Percentiles rank a stretch among this genome's conserved stretches.
Conservation (phyloP, 768 basidiomycete species). For the Boletus subparvulus region DNA sequence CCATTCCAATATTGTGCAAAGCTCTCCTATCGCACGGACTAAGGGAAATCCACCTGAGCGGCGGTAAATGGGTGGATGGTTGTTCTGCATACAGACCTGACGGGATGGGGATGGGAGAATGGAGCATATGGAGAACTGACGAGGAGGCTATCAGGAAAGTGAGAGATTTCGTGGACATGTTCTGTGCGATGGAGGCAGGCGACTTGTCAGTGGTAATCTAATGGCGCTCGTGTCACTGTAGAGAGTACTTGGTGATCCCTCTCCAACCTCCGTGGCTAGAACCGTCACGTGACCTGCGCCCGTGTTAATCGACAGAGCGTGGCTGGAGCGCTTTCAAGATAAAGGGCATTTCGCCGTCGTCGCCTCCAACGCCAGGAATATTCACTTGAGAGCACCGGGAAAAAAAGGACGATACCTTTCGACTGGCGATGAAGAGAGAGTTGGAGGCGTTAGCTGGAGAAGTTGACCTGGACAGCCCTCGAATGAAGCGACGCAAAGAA, state of each 20-base stretch:
- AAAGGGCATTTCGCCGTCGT: slow-evolving; percentile 34
- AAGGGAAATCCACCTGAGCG: slow-evolving; percentile 74
- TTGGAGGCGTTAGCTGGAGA: slow-evolving; percentile 39
- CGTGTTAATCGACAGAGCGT: slow-evolving; percentile 19
- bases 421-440: slow-evolving; percentile 53
- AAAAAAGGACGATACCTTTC: slow-evolving; percentile 13
- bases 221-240: background rate
- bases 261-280: background rate
- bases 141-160: slow-evolving; percentile 52
- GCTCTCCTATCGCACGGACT: slow-evolving; percentile 56
- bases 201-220: background rate
- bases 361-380: slow-evolving; percentile 25
- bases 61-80: slow-evolving; percentile 60
- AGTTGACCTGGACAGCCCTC: slow-evolving; percentile 45
- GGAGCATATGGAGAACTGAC: slow-evolving; percentile 68
- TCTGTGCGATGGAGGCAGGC: background rate
- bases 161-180: slow-evolving; percentile 44
- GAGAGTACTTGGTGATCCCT: too few relatives aligned
- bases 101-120: slow-evolving; percentile 75
- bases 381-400: slow-evolving; percentile 26
- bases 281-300: slow-evolving; percentile 30
- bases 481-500: slow-evolving; percentile 52
- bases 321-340: slow-evolving; percentile 31
- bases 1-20: slow-evolving; percentile 48
- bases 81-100: slow-evolving; percentile 49